Percentiles rank a stretch among this genome's conserved stretches.
Conservation (phyloP, 2,329 filamentous ascomycete species). For the Scytalidium lignicola region DNA sequence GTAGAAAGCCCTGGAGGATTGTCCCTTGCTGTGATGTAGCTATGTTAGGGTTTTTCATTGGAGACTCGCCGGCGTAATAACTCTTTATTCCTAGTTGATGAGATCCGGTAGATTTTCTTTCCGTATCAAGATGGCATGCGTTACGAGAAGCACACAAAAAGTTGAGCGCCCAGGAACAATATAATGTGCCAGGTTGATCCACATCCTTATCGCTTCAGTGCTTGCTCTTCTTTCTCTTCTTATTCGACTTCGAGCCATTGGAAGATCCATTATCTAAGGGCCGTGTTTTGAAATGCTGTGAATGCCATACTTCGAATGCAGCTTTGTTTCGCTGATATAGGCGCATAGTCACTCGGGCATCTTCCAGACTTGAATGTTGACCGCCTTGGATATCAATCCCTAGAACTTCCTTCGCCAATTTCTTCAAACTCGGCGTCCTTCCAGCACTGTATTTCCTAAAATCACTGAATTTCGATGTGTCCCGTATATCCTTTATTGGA, state of each 20-base stretch:
- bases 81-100: too few relatives aligned
- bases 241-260: slow-evolving; percentile 11
- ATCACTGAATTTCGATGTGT: slow-evolving; percentile 72
- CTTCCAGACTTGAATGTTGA: slow-evolving; percentile 64
- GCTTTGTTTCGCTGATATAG: slow-evolving; percentile 79
- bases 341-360: slow-evolving; percentile 86
- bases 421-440: slow-evolving; percentile 61
- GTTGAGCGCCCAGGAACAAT: too few relatives aligned
- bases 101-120: too few relatives aligned
- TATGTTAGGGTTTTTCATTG: too few relatives aligned
- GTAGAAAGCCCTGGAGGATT: too few relatives aligned
- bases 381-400: slow-evolving; percentile 59
- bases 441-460: slow-evolving; percentile 68
- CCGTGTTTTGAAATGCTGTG: slow-evolving; percentile 55
- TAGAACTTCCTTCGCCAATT: slow-evolving; percentile 52
- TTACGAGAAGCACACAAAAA: too few relatives aligned
- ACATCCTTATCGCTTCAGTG: slow-evolving; percentile 33
- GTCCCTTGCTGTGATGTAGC: too few relatives aligned
- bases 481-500: slow-evolving; percentile 70
- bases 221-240: slow-evolving; percentile 40
- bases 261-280: slow-evolving; percentile 4
- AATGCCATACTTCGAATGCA: slow-evolving; percentile 77
- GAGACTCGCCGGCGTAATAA: too few relatives aligned
- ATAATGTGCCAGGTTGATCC: slow-evolving; percentile 4
- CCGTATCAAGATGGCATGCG: too few relatives aligned